These are phyloP conservation scores for Tylopilus felleus DNA, from an alignment of 768 basidiomycete species.

Conservation along the genomic window DNA sequence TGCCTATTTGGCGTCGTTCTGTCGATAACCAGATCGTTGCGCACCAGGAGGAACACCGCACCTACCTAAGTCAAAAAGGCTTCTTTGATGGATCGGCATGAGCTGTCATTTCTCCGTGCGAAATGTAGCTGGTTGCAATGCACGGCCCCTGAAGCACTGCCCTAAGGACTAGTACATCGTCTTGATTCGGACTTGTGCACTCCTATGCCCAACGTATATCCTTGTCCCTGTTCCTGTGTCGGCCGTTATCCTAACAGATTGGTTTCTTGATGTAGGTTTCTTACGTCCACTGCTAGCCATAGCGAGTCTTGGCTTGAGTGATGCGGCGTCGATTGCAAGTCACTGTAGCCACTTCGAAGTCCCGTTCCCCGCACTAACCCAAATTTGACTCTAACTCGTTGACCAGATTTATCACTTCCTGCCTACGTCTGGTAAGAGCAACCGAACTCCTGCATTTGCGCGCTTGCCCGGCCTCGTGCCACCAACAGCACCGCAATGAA, in stretches of 20 bases:
- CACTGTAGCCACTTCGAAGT: not conserved
- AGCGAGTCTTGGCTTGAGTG: not conserved
- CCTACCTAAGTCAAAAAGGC: conserved; percentile 42
- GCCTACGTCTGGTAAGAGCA: no score
- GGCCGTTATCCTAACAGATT: not conserved
- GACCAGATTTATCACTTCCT: no score
- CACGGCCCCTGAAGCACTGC: not conserved
- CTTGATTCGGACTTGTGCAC: not conserved
- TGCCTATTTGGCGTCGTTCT: conserved; percentile 49
- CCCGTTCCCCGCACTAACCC: not conserved
- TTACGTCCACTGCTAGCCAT: no score
- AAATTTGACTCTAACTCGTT: no score
- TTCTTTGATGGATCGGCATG: conserved; percentile 34
- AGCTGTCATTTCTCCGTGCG: not conserved
- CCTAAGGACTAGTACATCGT: not conserved
- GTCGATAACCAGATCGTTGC: conserved; percentile 47
- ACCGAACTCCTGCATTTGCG: not conserved
- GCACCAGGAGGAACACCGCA: conserved; percentile 45
- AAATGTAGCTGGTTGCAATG: not conserved
- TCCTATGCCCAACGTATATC: not conserved
- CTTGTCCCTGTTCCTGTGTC: not conserved
- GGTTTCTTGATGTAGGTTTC: not conserved
- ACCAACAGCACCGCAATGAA: not conserved
- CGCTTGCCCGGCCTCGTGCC: not conserved
- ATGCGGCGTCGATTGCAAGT: not conserved